Conservation (phyloP, 495 filamentous ascomycete genomes). For the Hypoxylon lienhwacheense region DNA sequence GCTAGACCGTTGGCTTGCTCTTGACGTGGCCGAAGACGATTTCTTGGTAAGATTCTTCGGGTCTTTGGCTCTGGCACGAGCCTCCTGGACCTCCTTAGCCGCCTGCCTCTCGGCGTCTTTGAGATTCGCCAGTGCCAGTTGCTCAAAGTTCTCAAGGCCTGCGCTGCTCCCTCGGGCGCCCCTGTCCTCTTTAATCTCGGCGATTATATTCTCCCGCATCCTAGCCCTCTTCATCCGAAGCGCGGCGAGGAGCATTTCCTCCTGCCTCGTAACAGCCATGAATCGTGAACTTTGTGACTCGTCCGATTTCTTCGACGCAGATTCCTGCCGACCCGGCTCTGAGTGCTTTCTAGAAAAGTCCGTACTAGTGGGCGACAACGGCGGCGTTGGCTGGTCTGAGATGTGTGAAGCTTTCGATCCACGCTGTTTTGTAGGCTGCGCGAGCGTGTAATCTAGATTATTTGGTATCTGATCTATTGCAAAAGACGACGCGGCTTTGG, state of each 20-base stretch:
- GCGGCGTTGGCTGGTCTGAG: slow-evolving; percentile 49
- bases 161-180: slow-evolving; percentile 1
- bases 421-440: slow-evolving; percentile 24
- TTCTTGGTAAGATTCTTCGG: slow-evolving; percentile 11
- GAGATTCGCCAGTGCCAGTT: slow-evolving; percentile 12
- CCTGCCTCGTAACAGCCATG: slow-evolving; percentile 85
- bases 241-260: slow-evolving; percentile 78
- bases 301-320: slow-evolving; percentile 16
- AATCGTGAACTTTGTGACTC: slow-evolving; percentile 59
- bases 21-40: slow-evolving; percentile 21
- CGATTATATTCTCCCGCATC: slow-evolving; percentile 71
- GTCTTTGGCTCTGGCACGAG: slow-evolving; percentile 14
- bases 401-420: slow-evolving; percentile 33
- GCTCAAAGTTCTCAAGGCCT: slow-evolving; percentile 11
- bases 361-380: slow-evolving; percentile 51
- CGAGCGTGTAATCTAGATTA: slow-evolving; percentile 13
- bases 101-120: slow-evolving; percentile 21
- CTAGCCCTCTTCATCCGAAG: slow-evolving; percentile 76
- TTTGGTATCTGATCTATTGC: slow-evolving; percentile 14
- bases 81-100: slow-evolving; percentile 16
- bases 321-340: slow-evolving; percentile 29
- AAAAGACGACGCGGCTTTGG: slow-evolving; percentile 21
- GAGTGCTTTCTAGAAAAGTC: slow-evolving; percentile 47
- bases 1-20: neutral
- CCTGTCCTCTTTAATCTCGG: slow-evolving; percentile 52